Percentiles rank a stretch among this genome's conserved stretches.
Evolutionary conservation across 2,329 filamentous ascomycete species (phyloP).

Genomic region (Fusarium succisae): DNA sequence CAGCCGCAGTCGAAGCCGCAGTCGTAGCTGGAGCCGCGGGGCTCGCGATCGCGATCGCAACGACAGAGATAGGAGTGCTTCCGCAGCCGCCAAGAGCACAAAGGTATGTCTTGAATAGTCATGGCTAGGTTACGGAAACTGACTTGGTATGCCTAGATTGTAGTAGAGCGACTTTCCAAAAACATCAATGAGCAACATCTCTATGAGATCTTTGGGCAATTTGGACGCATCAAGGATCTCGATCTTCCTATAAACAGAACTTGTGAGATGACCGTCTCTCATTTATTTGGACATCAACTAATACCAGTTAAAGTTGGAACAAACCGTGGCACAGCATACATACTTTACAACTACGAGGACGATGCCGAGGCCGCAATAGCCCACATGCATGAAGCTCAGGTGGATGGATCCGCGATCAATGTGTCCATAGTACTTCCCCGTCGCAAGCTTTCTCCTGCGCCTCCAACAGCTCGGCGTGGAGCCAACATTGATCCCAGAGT

Average conservation of each 20-base stretch:
- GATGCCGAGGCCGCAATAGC: conserved; percentile 90
- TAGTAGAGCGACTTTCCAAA: conserved; percentile 94
- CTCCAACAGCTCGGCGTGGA: conserved; percentile 74
- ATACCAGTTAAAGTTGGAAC: conserved; percentile 70
- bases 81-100: conserved; percentile 57
- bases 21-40: conserved; percentile 44
- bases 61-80: conserved; percentile 50
- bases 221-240: conserved; percentile 85
- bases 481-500: conserved; percentile 65
- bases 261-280: conserved; percentile 64
- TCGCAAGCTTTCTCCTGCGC: conserved; percentile 82
- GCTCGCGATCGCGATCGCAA: conserved; percentile 47
- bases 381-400: conserved; percentile 97
- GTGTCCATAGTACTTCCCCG: conserved; percentile 90
- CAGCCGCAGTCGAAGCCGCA: not conserved
- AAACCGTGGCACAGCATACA: conserved; percentile 93
- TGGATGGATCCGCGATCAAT: conserved; percentile 83
- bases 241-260: conserved; percentile 89
- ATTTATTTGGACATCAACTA: conserved; percentile 16
- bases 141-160: conserved; percentile 68
- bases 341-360: conserved; percentile 79
- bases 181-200: conserved; percentile 92
- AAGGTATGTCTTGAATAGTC: conserved; percentile 53
- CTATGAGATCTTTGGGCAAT: conserved; percentile 89
- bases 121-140: not conserved